A percentile compares a stretch with the other conserved stretches of the same genome.
These are phyloP conservation scores for Tagetes erecta DNA, from an alignment of 129 eudicot species.

Conservation along the genomic window DNA sequence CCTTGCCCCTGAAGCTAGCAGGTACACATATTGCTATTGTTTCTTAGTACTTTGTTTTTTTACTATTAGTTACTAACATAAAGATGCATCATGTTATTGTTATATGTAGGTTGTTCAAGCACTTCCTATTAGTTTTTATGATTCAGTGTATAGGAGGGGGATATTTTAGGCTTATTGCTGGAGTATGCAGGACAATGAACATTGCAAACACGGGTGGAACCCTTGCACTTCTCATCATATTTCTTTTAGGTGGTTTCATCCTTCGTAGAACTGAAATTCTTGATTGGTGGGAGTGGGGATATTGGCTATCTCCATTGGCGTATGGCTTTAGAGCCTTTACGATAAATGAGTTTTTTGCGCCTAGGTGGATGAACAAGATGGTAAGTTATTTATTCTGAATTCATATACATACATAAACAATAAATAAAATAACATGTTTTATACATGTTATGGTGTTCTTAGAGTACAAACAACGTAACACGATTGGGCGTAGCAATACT, in stretches of 20 bases:
- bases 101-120: constrained; percentile 78
- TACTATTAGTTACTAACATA: not conserved
- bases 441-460: constrained; percentile 9
- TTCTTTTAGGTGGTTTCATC: constrained; percentile 80
- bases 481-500: constrained; percentile 45
- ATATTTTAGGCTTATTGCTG: constrained; percentile 61
- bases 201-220: constrained; percentile 75
- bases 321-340: constrained; percentile 52
- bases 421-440: not conserved
- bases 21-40: constrained; percentile 45
- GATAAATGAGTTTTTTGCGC: constrained; percentile 49
- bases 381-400: constrained; percentile 21
- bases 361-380: constrained; percentile 56
- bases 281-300: constrained; percentile 45
- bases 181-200: constrained; percentile 69
- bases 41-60: not conserved
- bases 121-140: constrained; percentile 51
- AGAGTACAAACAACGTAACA: constrained; percentile 46
- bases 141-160: constrained; percentile 79
- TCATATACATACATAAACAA: not conserved
- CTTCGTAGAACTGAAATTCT: constrained; percentile 49
- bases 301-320: constrained; percentile 57
- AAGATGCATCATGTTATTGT: constrained; percentile 7
- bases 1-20: constrained; percentile 75
- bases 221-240: constrained; percentile 53